Conservation (phyloP, 805 yeast genomes). For the Sugiyamaella floridensis region DNA sequence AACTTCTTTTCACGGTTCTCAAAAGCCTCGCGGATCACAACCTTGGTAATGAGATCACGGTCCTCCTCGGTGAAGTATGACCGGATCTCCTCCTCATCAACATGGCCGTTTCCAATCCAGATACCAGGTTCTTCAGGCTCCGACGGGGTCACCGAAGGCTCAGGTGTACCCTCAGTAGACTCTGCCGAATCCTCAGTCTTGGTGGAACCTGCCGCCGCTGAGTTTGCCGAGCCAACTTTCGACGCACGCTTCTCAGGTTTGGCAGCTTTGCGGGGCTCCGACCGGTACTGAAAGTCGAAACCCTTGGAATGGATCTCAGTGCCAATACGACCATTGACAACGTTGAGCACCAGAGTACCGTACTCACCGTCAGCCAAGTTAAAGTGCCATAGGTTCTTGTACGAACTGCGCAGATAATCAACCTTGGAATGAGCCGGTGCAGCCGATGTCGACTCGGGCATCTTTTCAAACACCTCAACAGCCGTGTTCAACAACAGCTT, state of each 20-base stretch:
- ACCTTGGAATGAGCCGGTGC: slow-evolving; percentile 1
- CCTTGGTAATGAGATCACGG: slow-evolving; percentile 26
- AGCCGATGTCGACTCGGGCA: slow-evolving; percentile 22
- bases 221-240: not conserved
- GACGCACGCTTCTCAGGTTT: slow-evolving; percentile 1
- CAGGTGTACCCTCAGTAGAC: not conserved
- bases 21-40: slow-evolving; percentile 23
- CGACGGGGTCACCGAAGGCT: slow-evolving; percentile 1
- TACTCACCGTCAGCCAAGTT: slow-evolving; percentile 56
- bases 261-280: slow-evolving; percentile 6
- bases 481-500: slow-evolving; percentile 48
- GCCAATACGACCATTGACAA: slow-evolving; percentile 42
- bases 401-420: slow-evolving; percentile 56
- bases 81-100: slow-evolving; percentile 28
- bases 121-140: slow-evolving; percentile 28
- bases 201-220: slow-evolving; percentile 9
- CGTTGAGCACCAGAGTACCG: slow-evolving; percentile 43
- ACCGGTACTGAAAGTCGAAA: slow-evolving; percentile 52
- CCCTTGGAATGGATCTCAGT: slow-evolving; percentile 54
- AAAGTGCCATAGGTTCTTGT: slow-evolving; percentile 72
- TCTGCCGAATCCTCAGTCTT: slow-evolving; percentile 19
- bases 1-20: slow-evolving; percentile 28
- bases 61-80: slow-evolving; percentile 30
- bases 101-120: slow-evolving; percentile 35
- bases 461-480: slow-evolving; percentile 53